Evolutionary conservation across 2,329 filamentous ascomycete species (phyloP).

Genomic region (Pyrenophora seminiperda): DNA sequence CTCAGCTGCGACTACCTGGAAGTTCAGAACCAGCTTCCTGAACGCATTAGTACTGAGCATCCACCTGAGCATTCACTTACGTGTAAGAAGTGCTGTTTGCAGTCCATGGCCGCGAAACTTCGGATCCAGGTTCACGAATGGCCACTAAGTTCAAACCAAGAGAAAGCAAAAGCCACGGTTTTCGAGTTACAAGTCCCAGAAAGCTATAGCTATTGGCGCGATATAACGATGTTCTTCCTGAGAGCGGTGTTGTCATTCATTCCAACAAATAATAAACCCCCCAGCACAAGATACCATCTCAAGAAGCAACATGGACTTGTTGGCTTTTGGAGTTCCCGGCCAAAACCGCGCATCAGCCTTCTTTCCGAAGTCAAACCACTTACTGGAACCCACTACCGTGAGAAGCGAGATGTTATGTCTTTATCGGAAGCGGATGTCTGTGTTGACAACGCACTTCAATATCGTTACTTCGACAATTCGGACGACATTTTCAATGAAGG

Average conservation of each 20-base stretch:
- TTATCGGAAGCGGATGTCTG: slow-evolving; percentile 49
- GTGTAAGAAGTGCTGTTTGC: no score
- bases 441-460: slow-evolving; percentile 54
- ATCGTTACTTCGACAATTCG: slow-evolving; percentile 37
- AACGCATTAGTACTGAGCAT: not conserved
- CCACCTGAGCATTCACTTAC: no score
- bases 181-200: slow-evolving; percentile 59
- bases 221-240: slow-evolving; percentile 53
- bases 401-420: slow-evolving; percentile 27
- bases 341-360: slow-evolving; percentile 33
- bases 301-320: slow-evolving; percentile 15
- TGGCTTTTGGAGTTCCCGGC: slow-evolving; percentile 3
- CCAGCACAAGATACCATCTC: slow-evolving; percentile 18
- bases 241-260: slow-evolving; percentile 45
- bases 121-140: slow-evolving; percentile 60
- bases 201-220: slow-evolving; percentile 56
- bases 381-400: slow-evolving; percentile 42
- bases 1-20: slow-evolving; percentile 19
- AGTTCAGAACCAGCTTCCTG: slow-evolving; percentile 1
- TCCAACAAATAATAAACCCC: not conserved
- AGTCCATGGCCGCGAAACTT: slow-evolving; percentile 45
- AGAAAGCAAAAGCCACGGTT: slow-evolving; percentile 52
- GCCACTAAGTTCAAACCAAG: slow-evolving; percentile 53
- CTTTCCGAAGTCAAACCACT: slow-evolving; percentile 49
- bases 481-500: slow-evolving; percentile 21